Evolutionary conservation across 805 yeast genomes (phyloP).

Genomic region (Metschnikowia colocasiae): DNA sequence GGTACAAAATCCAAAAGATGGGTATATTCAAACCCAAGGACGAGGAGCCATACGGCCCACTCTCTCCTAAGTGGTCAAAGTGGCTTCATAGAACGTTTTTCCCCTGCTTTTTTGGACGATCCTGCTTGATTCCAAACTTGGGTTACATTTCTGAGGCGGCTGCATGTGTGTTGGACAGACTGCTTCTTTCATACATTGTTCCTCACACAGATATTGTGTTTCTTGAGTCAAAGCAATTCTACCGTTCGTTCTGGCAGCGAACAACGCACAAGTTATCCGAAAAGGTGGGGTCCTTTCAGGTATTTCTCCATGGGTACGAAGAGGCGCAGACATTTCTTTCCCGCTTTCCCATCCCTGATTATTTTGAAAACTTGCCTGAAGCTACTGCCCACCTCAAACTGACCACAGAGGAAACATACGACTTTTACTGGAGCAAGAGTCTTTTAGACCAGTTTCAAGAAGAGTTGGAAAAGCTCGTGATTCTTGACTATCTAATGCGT

Average conservation of each 20-base stretch:
- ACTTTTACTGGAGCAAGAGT: constrained; percentile 52
- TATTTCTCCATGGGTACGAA: constrained; percentile 53
- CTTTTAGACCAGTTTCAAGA: constrained; percentile 49
- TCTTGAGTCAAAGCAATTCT: constrained; percentile 47
- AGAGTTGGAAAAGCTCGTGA: constrained; percentile 65
- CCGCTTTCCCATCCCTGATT: constrained; percentile 51
- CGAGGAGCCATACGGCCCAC: constrained; percentile 77
- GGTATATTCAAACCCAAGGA: constrained; percentile 77
- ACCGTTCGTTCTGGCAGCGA: constrained; percentile 50
- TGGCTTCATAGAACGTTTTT: constrained; percentile 73
- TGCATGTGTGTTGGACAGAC: constrained; percentile 62
- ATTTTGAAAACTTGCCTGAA: constrained; percentile 15
- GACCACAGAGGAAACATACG: not conserved
- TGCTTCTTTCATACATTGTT: constrained; percentile 55
- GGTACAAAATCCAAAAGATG: constrained; percentile 25
- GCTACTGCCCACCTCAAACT: not conserved
- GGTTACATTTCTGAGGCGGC: constrained; percentile 74
- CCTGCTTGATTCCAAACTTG: constrained; percentile 67
- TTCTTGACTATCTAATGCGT: constrained; percentile 67
- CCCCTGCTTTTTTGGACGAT: constrained; percentile 73
- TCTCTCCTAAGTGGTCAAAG: constrained; percentile 76
- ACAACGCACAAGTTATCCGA: constrained; percentile 11
- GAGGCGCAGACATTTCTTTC: constrained; percentile 61
- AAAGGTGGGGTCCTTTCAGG: constrained; percentile 66
- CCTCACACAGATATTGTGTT: constrained; percentile 61